These are phyloP conservation scores for Plenodomus biglobosus DNA, from an alignment of 2,329 filamentous ascomycete species.

Conservation along the genomic window DNA sequence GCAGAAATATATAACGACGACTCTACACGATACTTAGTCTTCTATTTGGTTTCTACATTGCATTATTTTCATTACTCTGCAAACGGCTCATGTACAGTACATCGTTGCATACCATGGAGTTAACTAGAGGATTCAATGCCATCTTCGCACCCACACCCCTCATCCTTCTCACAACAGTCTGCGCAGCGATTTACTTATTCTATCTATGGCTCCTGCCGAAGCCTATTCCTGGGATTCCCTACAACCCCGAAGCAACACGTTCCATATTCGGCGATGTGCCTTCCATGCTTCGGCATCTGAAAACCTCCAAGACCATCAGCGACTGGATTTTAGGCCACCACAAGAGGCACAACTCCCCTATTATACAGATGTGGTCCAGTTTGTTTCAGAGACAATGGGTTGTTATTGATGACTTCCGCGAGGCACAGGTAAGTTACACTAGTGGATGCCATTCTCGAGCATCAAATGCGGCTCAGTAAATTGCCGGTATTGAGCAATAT, in stretches of 20 bases:
- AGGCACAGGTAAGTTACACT: constrained; percentile 43
- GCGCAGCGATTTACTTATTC: constrained; percentile 2
- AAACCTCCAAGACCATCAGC: constrained; percentile 3
- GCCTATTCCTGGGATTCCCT: constrained; percentile 52
- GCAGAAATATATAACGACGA: too few species aligned
- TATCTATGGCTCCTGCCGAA: constrained; percentile 42
- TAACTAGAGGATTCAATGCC: background rate
- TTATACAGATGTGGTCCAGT: constrained; percentile 51
- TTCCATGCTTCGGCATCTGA: constrained; percentile 36
- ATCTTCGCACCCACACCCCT: background rate
- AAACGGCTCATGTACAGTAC: too few species aligned
- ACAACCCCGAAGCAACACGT: constrained; percentile 43
- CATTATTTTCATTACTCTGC: too few species aligned
- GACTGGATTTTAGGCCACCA: constrained; percentile 10
- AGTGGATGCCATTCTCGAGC: background rate
- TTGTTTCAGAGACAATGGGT: constrained; percentile 50
- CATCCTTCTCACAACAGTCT: background rate
- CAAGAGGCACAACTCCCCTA: constrained; percentile 10
- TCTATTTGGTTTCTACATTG: too few species aligned
- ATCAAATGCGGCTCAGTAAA: background rate
- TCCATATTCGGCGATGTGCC: constrained; percentile 50
- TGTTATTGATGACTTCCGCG: constrained; percentile 48
- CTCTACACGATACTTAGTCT: too few species aligned
- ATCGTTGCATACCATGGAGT: background rate
- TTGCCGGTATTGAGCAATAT: background rate